A percentile compares a stretch with the other conserved stretches of the same genome.
These are phyloP conservation scores for Talinum fruticosum DNA, from an alignment of 148 eudicot species.

Conservation along the genomic window DNA sequence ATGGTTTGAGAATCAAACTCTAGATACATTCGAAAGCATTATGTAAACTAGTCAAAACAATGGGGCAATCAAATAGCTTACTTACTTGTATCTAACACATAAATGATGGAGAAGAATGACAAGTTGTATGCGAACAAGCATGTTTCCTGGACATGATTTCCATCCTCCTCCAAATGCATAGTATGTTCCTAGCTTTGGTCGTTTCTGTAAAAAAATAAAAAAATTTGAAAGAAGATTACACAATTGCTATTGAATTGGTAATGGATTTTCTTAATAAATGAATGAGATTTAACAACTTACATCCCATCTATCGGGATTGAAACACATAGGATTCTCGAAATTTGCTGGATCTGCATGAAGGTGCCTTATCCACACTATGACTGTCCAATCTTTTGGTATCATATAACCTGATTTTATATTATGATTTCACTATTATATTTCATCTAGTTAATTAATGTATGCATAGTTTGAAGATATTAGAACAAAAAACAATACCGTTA, in stretches of 20 bases:
- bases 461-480: too few species aligned
- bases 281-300: neutral
- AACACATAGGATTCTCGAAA: neutral
- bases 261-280: too few species aligned
- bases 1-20: neutral
- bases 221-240: too few species aligned
- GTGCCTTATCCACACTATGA: constrained; percentile 7
- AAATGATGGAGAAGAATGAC: neutral
- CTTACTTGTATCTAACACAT: neutral
- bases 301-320: constrained; percentile 3
- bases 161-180: neutral
- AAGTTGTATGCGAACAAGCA: neutral
- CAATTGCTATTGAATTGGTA: too few species aligned
- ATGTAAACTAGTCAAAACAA: neutral
- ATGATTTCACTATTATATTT: too few species aligned
- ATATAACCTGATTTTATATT: neutral
- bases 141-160: neutral
- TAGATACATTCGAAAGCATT: neutral
- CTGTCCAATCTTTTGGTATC: neutral
- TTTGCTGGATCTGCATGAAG: constrained; percentile 11
- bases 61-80: neutral
- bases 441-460: too few species aligned
- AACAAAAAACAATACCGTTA: neutral
- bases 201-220: neutral
- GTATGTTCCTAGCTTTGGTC: neutral